These are phyloP conservation scores for Triglochin maritima DNA, from an alignment of 106 monocot genomes.

Conservation along the genomic window DNA sequence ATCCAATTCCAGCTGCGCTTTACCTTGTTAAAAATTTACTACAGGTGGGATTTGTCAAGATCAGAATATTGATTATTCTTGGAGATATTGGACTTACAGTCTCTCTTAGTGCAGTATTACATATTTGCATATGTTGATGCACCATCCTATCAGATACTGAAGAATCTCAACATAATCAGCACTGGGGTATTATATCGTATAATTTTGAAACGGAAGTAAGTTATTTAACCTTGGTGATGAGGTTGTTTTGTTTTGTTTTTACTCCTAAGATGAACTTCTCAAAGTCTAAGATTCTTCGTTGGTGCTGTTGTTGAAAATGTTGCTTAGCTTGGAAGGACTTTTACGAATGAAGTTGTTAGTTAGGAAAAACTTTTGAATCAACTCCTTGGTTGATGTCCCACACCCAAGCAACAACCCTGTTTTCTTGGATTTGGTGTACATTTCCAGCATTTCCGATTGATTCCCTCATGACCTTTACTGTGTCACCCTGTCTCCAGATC, in stretches of 20 bases:
- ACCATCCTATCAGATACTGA: conserved; percentile 94
- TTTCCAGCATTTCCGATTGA: too few species aligned
- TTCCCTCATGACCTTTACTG: too few species aligned
- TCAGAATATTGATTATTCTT: not conserved
- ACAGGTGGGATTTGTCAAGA: conserved; percentile 34
- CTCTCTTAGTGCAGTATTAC: conserved; percentile 55
- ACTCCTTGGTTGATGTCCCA: too few species aligned
- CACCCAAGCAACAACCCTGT: too few species aligned
- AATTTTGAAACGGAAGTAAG: conserved; percentile 91
- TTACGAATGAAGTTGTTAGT: too few species aligned
- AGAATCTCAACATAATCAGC: conserved; percentile 98
- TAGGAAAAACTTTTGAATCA: too few species aligned
- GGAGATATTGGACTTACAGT: not conserved
- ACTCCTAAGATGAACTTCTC: not conserved
- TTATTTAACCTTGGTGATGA: not conserved
- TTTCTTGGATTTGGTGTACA: too few species aligned
- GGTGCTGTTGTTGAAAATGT: too few species aligned
- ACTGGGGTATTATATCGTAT: conserved; percentile 88
- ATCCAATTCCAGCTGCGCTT: conserved; percentile 85
- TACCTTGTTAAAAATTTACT: conserved; percentile 89
- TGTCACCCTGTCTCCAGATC: too few species aligned
- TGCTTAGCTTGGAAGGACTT: too few species aligned
- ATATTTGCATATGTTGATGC: conserved; percentile 98
- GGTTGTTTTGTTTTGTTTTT: too few species aligned
- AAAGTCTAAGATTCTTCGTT: not conserved